phyloP scores from a whole-genome alignment of 345 rosid species.

The Salix viminalis region DNA sequence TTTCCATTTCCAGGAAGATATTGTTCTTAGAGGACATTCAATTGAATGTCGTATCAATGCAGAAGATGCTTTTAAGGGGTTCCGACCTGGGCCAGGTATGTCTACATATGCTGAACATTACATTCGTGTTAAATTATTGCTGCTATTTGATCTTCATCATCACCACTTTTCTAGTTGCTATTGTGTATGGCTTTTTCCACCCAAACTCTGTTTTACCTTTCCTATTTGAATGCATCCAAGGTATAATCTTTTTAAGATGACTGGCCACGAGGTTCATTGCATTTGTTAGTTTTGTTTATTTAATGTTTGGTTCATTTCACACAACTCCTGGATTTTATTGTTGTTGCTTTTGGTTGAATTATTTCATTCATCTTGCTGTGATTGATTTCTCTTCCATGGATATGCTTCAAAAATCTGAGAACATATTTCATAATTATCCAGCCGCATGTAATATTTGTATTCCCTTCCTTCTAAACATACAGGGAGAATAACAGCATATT shows the following conservation, averaged over 20 bases:
- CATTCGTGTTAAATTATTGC: neutral
- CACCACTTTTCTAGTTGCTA: neutral
- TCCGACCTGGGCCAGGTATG: conserved; percentile 97
- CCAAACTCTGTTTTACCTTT: neutral
- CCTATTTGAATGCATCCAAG: neutral
- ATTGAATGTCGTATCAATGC: conserved; percentile 99
- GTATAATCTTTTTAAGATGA: neutral
- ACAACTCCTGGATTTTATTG: neutral
- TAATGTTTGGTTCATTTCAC: neutral
- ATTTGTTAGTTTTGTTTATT: neutral
- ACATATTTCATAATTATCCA: neutral
- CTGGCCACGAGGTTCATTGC: neutral
- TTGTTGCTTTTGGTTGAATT: neutral
- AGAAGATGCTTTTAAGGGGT: conserved; percentile 94
- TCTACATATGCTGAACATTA: neutral
- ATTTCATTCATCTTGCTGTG: neutral
- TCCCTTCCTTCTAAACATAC: conserved; percentile 11
- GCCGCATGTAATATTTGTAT: neutral
- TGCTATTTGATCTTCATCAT: neutral
- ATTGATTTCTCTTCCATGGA: neutral
- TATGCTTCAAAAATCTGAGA: neutral
- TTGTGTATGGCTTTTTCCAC: neutral
- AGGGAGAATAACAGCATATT: conserved; percentile 93
- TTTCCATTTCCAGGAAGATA: conserved; percentile 61
- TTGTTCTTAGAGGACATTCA: conserved; percentile 93